A percentile compares a stretch with the other conserved stretches of the same genome.
Evolutionary conservation across 2,329 filamentous ascomycete genomes (phyloP).

Genomic region (Pseudonectria foliicola): DNA sequence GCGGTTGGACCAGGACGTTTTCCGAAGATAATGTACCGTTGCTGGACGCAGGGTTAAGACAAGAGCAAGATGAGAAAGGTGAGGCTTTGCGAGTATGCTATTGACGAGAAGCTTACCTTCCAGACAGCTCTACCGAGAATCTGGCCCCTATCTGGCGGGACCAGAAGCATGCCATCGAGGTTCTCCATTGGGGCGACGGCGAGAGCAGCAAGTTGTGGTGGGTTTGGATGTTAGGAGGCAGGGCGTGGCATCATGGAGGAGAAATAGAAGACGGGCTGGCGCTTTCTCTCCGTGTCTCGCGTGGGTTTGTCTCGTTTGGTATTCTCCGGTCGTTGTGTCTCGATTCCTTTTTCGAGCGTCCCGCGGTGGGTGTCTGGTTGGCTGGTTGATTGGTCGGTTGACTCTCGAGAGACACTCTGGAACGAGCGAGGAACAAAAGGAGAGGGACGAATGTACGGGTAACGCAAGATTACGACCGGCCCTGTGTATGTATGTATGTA

Average conservation of each 20-base stretch:
- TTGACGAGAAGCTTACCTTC: constrained; percentile 36
- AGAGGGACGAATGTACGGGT: too few species aligned
- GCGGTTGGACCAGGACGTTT: constrained; percentile 28
- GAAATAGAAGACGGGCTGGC: not conserved
- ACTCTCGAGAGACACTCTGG: too few species aligned
- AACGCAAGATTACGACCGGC: too few species aligned
- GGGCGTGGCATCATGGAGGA: too few species aligned
- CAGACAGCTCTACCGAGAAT: constrained; percentile 44
- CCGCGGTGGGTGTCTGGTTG: too few species aligned
- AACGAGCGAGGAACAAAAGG: too few species aligned
- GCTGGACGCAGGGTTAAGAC: constrained; percentile 29
- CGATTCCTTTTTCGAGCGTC: too few species aligned
- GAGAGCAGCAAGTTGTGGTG: not conserved
- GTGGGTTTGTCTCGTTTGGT: too few species aligned
- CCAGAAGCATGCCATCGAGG: constrained; percentile 40
- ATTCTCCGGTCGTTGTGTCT: too few species aligned
- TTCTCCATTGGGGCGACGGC: constrained; percentile 26
- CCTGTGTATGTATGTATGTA: too few species aligned
- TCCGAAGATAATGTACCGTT: constrained; percentile 54
- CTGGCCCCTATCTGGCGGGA: constrained; percentile 44
- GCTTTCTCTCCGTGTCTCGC: too few species aligned
- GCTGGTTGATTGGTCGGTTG: too few species aligned
- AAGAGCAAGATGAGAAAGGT: constrained; percentile 1
- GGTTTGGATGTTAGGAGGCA: constrained; percentile 2
- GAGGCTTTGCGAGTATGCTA: constrained; percentile 1